Conservation (phyloP, 768 basidiomycete genomes). For the Rossbeevera mucosa region DNA sequence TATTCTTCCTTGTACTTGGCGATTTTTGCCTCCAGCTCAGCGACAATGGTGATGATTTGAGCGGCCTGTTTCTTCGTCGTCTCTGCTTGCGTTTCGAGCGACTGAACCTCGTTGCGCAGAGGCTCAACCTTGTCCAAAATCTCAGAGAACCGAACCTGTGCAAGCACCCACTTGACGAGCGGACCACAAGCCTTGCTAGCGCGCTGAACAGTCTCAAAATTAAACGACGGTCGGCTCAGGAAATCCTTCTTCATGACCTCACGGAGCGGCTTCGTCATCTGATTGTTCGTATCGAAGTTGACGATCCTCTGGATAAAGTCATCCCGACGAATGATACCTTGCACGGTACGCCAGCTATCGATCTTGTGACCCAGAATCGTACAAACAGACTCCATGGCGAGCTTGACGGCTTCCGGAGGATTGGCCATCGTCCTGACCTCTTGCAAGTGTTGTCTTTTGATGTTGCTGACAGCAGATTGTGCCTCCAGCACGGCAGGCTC, state of each 20-base stretch:
- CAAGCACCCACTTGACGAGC: conserved; percentile 96
- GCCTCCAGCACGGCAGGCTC: conserved; percentile 97
- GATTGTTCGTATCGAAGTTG: conserved; percentile 86
- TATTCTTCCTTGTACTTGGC: conserved; percentile 96
- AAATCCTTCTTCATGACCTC: conserved; percentile 92
- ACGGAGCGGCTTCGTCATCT: conserved; percentile 86
- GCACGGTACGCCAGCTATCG: conserved; percentile 94
- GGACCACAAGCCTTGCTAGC: conserved; percentile 98
- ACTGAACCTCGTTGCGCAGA: conserved; percentile 90
- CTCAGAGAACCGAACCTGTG: conserved; percentile 95
- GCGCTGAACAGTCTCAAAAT: conserved; percentile 91
- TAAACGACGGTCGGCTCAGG: conserved; percentile 84
- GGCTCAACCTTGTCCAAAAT: conserved; percentile 97
- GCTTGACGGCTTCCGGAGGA: conserved; percentile 94
- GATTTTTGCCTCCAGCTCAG: conserved; percentile 90
- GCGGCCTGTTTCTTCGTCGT: conserved; percentile 92
- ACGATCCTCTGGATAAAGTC: conserved; percentile 96
- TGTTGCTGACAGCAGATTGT: conserved; percentile 92
- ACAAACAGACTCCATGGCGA: conserved; percentile 98
- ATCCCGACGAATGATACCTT: conserved; percentile 91
- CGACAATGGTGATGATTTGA: conserved; percentile 87
- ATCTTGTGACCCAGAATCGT: conserved; percentile 94
- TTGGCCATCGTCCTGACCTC: conserved; percentile 99
- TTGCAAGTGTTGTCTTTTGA: conserved; percentile 91
- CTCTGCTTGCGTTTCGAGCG: conserved; percentile 87